Conservation (phyloP, 164 flowering plant species). For the Tetracentron sinense region DNA sequence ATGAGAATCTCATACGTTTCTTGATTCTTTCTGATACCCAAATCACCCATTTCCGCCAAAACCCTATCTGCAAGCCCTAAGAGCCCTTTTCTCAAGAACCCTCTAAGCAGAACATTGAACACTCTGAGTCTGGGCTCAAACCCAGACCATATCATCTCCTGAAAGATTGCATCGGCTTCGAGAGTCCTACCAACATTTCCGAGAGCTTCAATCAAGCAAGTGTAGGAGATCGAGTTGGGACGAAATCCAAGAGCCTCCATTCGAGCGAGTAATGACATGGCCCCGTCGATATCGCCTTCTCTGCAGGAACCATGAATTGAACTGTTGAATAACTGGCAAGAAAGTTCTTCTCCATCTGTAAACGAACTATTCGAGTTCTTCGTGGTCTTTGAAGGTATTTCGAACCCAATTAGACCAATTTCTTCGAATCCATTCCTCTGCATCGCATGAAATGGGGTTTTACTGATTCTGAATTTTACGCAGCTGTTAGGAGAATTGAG, state of each 20-base stretch:
- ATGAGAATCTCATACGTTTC: constrained; percentile 58
- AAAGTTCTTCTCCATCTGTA: constrained; percentile 31
- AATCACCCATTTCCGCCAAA: constrained; percentile 37
- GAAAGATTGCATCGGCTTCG: constrained; percentile 77
- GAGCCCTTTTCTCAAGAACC: constrained; percentile 62
- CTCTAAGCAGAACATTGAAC: constrained; percentile 53
- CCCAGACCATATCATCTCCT: constrained; percentile 49
- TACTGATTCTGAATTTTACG: background rate
- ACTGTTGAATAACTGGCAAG: constrained; percentile 37
- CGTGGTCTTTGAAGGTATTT: background rate
- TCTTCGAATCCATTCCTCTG: background rate
- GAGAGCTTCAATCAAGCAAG: constrained; percentile 47
- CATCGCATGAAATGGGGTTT: background rate
- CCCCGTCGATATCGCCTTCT: constrained; percentile 43
- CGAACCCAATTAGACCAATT: background rate
- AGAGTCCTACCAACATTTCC: constrained; percentile 60
- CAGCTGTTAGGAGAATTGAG: background rate
- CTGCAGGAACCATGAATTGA: constrained; percentile 36
- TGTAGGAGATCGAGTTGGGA: constrained; percentile 36
- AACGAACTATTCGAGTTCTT: background rate
- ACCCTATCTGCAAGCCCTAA: constrained; percentile 39
- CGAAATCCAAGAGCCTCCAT: constrained; percentile 61
- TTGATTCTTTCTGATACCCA: constrained; percentile 32
- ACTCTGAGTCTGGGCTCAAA: constrained; percentile 26
- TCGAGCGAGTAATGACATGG: constrained; percentile 46